Conservation (phyloP, 129 eudicot species). For the Flaveria brownii region DNA sequence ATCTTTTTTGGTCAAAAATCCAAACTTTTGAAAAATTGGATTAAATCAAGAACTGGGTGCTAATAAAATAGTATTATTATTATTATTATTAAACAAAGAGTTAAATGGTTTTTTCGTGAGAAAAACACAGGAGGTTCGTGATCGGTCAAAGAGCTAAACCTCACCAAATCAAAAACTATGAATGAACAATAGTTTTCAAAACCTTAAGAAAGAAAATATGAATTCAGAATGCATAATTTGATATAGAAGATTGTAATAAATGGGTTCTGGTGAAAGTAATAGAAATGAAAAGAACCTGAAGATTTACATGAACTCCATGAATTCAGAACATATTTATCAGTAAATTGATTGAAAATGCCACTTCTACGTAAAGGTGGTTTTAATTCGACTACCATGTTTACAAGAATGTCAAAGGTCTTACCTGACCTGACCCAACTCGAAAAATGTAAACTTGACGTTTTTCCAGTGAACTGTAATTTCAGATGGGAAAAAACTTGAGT, state of each 20-base stretch:
- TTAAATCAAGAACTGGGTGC: slow-evolving; percentile 14
- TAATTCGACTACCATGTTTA: slow-evolving; percentile 5
- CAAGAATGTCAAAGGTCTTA: slow-evolving; percentile 34
- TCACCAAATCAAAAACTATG: slow-evolving; percentile 15
- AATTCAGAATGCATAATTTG: neutral
- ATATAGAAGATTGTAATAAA: neutral
- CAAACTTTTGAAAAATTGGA: neutral
- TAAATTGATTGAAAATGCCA: neutral
- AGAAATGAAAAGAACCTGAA: slow-evolving; percentile 29
- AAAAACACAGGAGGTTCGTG: neutral
- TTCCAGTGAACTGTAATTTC: slow-evolving; percentile 75
- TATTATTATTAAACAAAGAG: slow-evolving; percentile 6
- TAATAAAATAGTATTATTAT: neutral
- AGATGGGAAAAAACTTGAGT: slow-evolving; percentile 10
- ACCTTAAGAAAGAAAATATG: neutral
- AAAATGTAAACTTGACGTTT: slow-evolving; percentile 79
- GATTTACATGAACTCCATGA: slow-evolving; percentile 33
- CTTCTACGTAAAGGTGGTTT: slow-evolving; percentile 7
- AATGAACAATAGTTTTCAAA: neutral
- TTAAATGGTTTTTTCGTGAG: slow-evolving; percentile 19
- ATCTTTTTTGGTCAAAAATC: neutral
- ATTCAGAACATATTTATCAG: neutral
- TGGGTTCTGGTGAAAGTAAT: neutral
- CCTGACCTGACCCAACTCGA: slow-evolving; percentile 99
- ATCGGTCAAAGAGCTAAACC: slow-evolving; percentile 12